Percentiles rank a stretch among this genome's conserved stretches.
Evolutionary conservation across 306 rosid species (phyloP).

Genomic region (Fragaria ananassa): DNA sequence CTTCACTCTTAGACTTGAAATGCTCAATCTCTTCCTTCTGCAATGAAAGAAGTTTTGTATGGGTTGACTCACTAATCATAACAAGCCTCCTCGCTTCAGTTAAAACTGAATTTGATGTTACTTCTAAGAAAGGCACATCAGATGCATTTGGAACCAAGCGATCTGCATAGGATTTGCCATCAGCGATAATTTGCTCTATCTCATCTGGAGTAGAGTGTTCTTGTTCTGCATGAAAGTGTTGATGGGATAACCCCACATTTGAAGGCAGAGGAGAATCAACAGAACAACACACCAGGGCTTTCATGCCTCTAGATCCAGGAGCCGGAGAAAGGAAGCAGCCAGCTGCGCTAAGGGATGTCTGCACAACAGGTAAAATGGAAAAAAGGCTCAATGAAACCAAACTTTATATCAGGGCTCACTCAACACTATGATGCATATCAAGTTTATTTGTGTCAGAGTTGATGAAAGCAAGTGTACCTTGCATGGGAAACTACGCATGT

Average conservation of each 20-base stretch:
- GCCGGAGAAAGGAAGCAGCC: conserved; percentile 95
- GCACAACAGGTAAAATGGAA: conserved; percentile 9
- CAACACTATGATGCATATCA: neutral
- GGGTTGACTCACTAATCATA: conserved; percentile 61
- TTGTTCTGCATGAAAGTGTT: conserved; percentile 26
- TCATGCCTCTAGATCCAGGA: conserved; percentile 78
- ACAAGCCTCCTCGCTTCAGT: conserved; percentile 62
- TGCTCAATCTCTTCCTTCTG: conserved; percentile 61
- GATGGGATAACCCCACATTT: conserved; percentile 37
- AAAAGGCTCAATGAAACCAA: neutral
- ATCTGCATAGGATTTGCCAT: conserved; percentile 45
- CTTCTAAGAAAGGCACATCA: conserved; percentile 66
- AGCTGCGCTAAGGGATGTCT: conserved; percentile 83
- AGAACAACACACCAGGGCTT: conserved; percentile 67
- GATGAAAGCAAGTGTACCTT: conserved; percentile 50
- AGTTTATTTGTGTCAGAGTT: neutral
- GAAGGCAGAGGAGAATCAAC: conserved; percentile 61
- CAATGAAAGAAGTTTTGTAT: conserved; percentile 41
- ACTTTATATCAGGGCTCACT: neutral
- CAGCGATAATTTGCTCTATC: conserved; percentile 44
- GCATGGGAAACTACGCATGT: conserved; percentile 62
- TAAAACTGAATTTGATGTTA: conserved; percentile 50
- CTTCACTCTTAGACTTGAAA: conserved; percentile 55
- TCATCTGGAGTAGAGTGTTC: conserved; percentile 33
- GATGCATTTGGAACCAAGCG: conserved; percentile 45